Evolutionary conservation across 1,139 yeast genomes (phyloP).

Genomic region (Blastobotrys serpentis): DNA sequence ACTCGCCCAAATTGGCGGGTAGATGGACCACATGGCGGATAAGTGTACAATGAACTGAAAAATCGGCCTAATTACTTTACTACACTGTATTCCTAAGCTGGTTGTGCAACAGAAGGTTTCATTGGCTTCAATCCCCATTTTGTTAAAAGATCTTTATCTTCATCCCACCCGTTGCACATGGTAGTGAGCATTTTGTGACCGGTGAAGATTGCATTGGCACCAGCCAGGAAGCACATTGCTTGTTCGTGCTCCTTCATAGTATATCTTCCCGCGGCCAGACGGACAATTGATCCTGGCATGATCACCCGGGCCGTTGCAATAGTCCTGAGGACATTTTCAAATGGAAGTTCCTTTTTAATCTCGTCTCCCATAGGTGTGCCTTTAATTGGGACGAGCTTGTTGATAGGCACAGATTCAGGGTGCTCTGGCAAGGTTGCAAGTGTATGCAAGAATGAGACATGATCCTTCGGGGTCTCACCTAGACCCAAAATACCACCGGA

Average conservation of each 20-base stretch:
- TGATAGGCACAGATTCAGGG: conserved; percentile 82
- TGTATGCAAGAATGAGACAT: conserved; percentile 65
- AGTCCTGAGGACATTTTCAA: conserved; percentile 64
- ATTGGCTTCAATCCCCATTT: conserved; percentile 62
- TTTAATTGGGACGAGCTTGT: conserved; percentile 70
- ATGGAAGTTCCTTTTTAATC: conserved; percentile 43
- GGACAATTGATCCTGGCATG: conserved; percentile 69
- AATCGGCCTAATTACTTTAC: too few species aligned
- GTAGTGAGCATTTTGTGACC: conserved; percentile 82
- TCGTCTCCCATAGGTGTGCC: conserved; percentile 75
- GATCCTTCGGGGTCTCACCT: conserved; percentile 74
- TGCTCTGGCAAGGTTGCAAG: conserved; percentile 65
- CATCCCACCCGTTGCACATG: conserved; percentile 84
- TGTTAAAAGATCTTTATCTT: conserved; percentile 63
- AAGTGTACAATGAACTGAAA: too few species aligned
- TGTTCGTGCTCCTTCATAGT: conserved; percentile 80
- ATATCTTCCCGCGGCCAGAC: conserved; percentile 79
- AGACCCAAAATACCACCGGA: conserved; percentile 80
- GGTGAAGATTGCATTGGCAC: conserved; percentile 77
- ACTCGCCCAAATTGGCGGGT: not conserved
- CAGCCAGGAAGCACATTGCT: conserved; percentile 71
- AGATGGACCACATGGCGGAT: conserved; percentile 1
- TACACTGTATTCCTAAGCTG: too few species aligned
- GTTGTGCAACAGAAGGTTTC: not conserved
- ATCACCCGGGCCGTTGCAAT: conserved; percentile 72